Evolutionary conservation across 768 basidiomycete genomes (phyloP).

Genomic region (Trametes punicea): DNA sequence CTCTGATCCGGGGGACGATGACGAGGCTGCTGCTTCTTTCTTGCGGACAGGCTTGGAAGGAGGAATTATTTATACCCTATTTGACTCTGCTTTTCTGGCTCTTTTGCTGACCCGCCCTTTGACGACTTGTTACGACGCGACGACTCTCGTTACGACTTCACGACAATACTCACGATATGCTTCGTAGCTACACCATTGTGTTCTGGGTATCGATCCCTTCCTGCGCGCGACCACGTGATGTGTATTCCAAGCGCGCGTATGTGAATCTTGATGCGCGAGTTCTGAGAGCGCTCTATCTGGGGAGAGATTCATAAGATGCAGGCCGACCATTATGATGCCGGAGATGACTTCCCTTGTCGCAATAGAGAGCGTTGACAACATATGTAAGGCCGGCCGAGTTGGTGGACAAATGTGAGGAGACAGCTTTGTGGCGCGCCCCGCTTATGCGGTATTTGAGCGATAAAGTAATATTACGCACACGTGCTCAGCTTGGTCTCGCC

Average conservation of each 20-base stretch:
- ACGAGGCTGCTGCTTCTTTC: neutral
- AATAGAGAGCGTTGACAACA: neutral
- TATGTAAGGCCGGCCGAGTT: neutral
- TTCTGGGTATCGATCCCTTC: neutral
- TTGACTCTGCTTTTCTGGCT: slow-evolving; percentile 2
- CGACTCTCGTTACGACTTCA: neutral
- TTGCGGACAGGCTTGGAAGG: neutral
- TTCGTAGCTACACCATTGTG: neutral
- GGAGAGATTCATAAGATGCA: too few species aligned
- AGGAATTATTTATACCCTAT: slow-evolving; percentile 18
- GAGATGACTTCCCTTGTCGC: too few species aligned
- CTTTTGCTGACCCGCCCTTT: slow-evolving; percentile 3
- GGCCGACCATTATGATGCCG: too few species aligned
- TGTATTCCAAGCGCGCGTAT: neutral
- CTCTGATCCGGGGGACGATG: neutral
- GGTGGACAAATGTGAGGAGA: neutral
- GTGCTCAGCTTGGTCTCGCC: slow-evolving; percentile 3
- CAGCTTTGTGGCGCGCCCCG: slow-evolving; percentile 2
- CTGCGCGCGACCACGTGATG: neutral
- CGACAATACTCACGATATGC: neutral
- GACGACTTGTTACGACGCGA: slow-evolving; percentile 17
- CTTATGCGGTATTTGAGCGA: slow-evolving; percentile 6
- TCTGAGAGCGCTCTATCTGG: too few species aligned
- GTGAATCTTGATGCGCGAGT: neutral
- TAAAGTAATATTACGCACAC: neutral